A percentile compares a stretch with the other conserved stretches of the same genome.
Conservation (phyloP, 495 filamentous ascomycete genomes). For the Neurospora tetrasperma region DNA sequence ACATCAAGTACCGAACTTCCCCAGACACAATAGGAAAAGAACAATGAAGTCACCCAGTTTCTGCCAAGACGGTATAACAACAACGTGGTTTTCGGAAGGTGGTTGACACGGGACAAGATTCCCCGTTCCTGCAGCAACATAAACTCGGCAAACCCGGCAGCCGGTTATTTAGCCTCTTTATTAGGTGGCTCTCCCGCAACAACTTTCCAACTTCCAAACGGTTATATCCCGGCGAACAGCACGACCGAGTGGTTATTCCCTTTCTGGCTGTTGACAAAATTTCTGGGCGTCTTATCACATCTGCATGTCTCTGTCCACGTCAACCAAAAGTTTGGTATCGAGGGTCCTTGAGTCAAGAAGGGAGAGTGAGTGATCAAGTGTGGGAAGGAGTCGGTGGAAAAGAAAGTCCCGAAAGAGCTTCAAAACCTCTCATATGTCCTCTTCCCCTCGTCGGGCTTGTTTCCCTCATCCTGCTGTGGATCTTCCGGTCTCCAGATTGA, state of each 20-base stretch:
- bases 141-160: conserved; percentile 24
- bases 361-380: neutral
- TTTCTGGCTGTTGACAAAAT: neutral
- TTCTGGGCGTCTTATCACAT: neutral
- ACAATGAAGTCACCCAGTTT: conserved; percentile 2
- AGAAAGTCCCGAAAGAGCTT: neutral
- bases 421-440: neutral
- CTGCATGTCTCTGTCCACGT: neutral
- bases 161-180: conserved; percentile 25
- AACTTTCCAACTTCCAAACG: neutral
- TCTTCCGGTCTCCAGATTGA: neutral
- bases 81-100: conserved; percentile 3
- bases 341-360: neutral
- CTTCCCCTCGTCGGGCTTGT: neutral
- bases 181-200: neutral
- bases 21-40: neutral
- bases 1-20: neutral
- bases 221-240: neutral
- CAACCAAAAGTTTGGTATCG: neutral
- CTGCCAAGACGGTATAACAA: conserved; percentile 14
- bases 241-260: neutral
- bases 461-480: neutral
- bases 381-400: neutral
- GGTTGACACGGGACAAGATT: conserved; percentile 9
- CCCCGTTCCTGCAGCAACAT: conserved; percentile 17